Evolutionary conservation across 352 stramenopile species (phyloP), one percentile per base, ranked within the genome.

Genomic region (Pythium chondricola): DNA sequence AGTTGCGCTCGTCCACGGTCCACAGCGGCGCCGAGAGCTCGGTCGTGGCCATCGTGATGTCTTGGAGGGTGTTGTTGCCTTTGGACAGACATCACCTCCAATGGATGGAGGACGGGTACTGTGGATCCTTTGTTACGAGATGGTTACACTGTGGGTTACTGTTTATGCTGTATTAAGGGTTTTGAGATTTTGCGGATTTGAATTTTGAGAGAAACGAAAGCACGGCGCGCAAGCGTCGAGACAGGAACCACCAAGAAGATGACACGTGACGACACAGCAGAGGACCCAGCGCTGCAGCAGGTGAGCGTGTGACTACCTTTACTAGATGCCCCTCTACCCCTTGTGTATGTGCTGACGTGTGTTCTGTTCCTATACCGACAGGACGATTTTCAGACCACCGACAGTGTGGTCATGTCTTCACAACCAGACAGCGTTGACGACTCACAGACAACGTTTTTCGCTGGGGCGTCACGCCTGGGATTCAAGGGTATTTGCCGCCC

Each of bases 1-100:
- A 73, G 54, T 92, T 93, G 35, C 66, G 52, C 56, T 85, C 77
- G 42, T 91, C 80, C 53, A 86, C 60, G 52, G 68, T 81, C 80
- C 80, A 91, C 8, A 85, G 64, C 43, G 79, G 58, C 56, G 76
- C 21, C 31, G 38, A 21, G 8, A 24, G 16, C 29, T 45, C 40
- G 21, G 41, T 52, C 31, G 27, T 16, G 3, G 31, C 43, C 40
- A n/a, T 18, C 40, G 50, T 57, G 26, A 16, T 46, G 11, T 1
- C 18, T 47, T 22, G 11, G 24, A 16, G 5, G 24, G 7, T 32
- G 3, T 22, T 35, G 10, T 27, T 31, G 31, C 22, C 4, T 6
- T 26, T 30, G 6, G 26, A 27, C 27, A 14, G 10, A 18, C 11
- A 33, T 13, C 17, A 25, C 31, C 29, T 47, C 41, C 2, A 20